Percentiles rank a stretch among this genome's conserved stretches.
Conservation (phyloP, 768 basidiomycete genomes). For the Panellus pusillus region DNA sequence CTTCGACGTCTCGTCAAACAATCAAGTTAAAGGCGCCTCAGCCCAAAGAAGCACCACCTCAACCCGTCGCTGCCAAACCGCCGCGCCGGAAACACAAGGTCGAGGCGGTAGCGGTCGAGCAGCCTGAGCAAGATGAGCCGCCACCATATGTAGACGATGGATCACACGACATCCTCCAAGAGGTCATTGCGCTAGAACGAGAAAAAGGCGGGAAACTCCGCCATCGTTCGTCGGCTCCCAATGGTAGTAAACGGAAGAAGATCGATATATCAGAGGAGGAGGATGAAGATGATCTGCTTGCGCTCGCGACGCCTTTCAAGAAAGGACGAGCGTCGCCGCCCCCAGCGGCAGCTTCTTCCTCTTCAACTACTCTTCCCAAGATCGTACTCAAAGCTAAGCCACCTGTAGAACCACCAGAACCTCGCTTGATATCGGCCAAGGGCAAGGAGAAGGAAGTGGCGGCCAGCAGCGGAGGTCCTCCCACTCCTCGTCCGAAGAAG, state of each 20-base stretch:
- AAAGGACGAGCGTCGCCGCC: slow-evolving; percentile 49
- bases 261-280: slow-evolving; percentile 23
- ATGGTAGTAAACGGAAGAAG: slow-evolving; percentile 57
- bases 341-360: slow-evolving; percentile 26
- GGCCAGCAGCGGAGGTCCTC: slow-evolving; percentile 30
- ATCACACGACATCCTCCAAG: slow-evolving; percentile 78
- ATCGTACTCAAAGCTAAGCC: slow-evolving; percentile 27
- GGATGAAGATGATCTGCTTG: slow-evolving; percentile 62
- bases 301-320: slow-evolving; percentile 63
- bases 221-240: slow-evolving; percentile 37
- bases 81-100: slow-evolving; percentile 33
- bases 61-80: slow-evolving; percentile 32
- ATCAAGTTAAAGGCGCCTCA: slow-evolving; percentile 70
- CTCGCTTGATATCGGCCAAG: slow-evolving; percentile 47
- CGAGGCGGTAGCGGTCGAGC: slow-evolving; percentile 42
- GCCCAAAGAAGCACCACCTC: slow-evolving; percentile 21
- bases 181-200: slow-evolving; percentile 78
- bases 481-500: slow-evolving; percentile 42
- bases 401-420: slow-evolving; percentile 23
- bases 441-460: slow-evolving; percentile 72
- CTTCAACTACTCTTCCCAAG: slow-evolving; percentile 25
- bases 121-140: slow-evolving; percentile 53
- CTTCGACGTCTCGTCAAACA: slow-evolving; percentile 45
- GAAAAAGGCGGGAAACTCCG: slow-evolving; percentile 59
- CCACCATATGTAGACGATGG: slow-evolving; percentile 77